phyloP scores from a whole-genome alignment of 768 basidiomycete species.

The Lactarius pseudohatsudake region DNA sequence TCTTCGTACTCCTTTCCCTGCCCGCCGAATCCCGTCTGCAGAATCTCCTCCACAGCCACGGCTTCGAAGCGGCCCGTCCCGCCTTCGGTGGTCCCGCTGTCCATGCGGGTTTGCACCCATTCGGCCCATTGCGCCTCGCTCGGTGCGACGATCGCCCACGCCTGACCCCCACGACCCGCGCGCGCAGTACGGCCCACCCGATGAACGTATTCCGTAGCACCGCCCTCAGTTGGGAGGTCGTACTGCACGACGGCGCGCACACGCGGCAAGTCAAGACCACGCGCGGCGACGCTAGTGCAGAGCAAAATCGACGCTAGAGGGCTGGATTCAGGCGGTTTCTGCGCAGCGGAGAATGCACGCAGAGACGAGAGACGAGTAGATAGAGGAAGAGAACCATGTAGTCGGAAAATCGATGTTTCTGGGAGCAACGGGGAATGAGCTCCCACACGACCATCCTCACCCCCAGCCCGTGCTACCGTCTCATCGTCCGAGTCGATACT shows the following conservation, averaged over 20 bases:
- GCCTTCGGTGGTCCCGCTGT: constrained; percentile 42
- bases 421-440: constrained; percentile 77
- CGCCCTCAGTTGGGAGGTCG: constrained; percentile 96
- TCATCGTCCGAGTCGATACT: constrained; percentile 32
- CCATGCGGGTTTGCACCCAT: constrained; percentile 87
- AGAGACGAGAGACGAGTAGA: constrained; percentile 77
- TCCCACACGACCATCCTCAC: constrained; percentile 45
- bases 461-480: constrained; percentile 29
- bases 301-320: constrained; percentile 70
- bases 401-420: constrained; percentile 74
- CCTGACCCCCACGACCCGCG: constrained; percentile 92
- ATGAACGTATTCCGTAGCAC: constrained; percentile 95
- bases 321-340: constrained; percentile 33
- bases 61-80: constrained; percentile 54
- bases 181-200: constrained; percentile 96
- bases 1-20: constrained; percentile 76
- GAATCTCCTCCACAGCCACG: constrained; percentile 65
- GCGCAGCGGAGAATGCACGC: constrained; percentile 66
- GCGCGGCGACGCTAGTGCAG: constrained; percentile 97
- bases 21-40: constrained; percentile 85
- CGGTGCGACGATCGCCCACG: constrained; percentile 89
- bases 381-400: constrained; percentile 91
- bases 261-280: constrained; percentile 93
- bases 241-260: constrained; percentile 95
- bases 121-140: constrained; percentile 87